Evolutionary conservation across 495 filamentous ascomycete genomes (phyloP), one percentile per base, ranked within the genome.

Genomic region (Talaromyces stipitatus): DNA sequence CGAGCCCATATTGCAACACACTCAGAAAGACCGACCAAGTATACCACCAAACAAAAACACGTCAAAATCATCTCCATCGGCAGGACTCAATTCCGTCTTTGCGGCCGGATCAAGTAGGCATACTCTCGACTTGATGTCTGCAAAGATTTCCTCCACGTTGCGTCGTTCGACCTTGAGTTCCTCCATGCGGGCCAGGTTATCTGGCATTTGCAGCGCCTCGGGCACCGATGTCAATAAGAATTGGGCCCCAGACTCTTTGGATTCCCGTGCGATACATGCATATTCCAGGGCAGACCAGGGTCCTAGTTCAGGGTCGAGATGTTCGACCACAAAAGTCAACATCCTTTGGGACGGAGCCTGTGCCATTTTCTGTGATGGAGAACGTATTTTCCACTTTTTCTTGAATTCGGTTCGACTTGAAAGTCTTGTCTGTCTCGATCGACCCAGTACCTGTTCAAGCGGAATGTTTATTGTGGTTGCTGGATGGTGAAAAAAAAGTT

Each of bases 1-100:
- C 11, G 10, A 29, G 10, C 46, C 22, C 30, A 32, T 33, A 50
- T 36, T 9, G 16, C 27, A 20, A 52, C 24, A 18, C 11, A 11
- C n/a, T n/a, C n/a, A n/a, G n/a, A 9, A 9, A 23, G 20, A 41
- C 84, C 60, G 75, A 95, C 91, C 92, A 58, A 98, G 74, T 70
- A 98, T 98, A 2, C 94, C 94, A 11, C 94, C 94, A 71, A 97
- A 98, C 29, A 98, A 71, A 69, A 97, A 98, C 12, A 88, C 85
- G 60, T 97, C 89, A 70, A 97, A 98, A 11, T 60, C 68, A 36
- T 87, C 82, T 9, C 82, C 89, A 76, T 98, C 94, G 41, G 84
- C 85, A 0, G 95, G 94, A 41, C 77, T 82, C 63, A 98, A 67
- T 61, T 97, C 92, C 60, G 82, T 80, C 61, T 79, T 73, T 4